Evolutionary conservation across 441 rosid species (phyloP).

Genomic region (Corymbia calophylla): DNA sequence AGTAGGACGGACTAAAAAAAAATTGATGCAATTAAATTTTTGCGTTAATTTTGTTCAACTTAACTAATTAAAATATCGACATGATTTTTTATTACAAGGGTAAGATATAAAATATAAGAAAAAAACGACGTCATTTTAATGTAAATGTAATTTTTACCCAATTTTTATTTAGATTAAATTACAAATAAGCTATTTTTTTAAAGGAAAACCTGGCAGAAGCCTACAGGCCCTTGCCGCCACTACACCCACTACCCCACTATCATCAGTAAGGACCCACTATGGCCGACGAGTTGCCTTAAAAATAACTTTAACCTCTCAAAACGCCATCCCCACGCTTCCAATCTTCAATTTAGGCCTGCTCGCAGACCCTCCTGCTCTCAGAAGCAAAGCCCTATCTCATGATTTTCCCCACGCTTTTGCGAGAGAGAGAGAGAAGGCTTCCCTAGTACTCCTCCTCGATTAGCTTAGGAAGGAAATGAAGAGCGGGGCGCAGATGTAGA

Average conservation of each 20-base stretch:
- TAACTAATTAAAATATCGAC: too few species aligned
- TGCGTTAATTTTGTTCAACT: too few species aligned
- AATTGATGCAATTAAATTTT: too few species aligned
- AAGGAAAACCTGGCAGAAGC: too few species aligned
- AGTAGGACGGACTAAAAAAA: too few species aligned
- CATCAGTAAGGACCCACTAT: too few species aligned
- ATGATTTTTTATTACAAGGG: too few species aligned
- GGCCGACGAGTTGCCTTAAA: background rate
- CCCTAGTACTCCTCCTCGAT: background rate
- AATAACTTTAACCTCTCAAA: background rate
- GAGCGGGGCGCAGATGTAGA: background rate
- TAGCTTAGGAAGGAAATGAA: background rate
- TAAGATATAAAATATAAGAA: too few species aligned
- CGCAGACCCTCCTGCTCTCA: background rate
- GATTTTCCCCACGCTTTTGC: background rate
- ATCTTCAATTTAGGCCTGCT: background rate
- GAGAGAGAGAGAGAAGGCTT: background rate
- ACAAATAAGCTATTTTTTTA: too few species aligned
- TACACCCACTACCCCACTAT: background rate
- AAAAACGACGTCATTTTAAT: too few species aligned
- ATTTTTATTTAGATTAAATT: too few species aligned
- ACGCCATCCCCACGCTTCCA: fast-evolving
- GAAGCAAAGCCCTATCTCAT: background rate
- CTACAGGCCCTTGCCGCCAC: background rate
- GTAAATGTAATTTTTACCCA: too few species aligned